These are phyloP conservation scores for Cryomyces antarcticus DNA, from an alignment of 495 filamentous ascomycete genomes.

Conservation along the genomic window DNA sequence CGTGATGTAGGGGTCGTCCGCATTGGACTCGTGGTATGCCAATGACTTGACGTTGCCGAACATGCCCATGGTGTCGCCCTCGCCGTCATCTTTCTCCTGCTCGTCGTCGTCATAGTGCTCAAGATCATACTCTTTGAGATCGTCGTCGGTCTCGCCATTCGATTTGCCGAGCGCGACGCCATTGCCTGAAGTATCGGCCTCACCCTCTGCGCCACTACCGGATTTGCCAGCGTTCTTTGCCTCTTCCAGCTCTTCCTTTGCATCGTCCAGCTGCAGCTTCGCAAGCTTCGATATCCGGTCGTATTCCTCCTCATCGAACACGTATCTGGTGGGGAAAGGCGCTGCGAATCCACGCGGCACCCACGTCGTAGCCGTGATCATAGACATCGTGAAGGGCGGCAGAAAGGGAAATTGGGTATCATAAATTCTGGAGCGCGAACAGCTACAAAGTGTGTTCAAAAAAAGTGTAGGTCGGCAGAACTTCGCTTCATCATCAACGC, in stretches of 20 bases:
- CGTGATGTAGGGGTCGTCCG: conserved; percentile 90
- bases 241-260: conserved; percentile 62
- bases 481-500: too few species aligned
- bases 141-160: conserved; percentile 46
- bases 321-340: conserved; percentile 73
- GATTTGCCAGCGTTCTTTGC: conserved; percentile 26
- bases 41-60: conserved; percentile 88
- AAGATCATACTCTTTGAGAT: conserved; percentile 85
- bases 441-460: too few species aligned
- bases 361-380: conserved; percentile 91
- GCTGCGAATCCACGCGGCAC: conserved; percentile 87
- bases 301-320: conserved; percentile 84
- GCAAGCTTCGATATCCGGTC: conserved; percentile 76
- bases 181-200: conserved; percentile 15
- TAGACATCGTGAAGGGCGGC: conserved; percentile 40
- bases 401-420: too few species aligned
- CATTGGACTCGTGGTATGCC: conserved; percentile 80
- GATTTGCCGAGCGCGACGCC: conserved; percentile 7
- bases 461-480: too few species aligned
- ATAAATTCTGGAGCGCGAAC: too few species aligned
- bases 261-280: conserved; percentile 80
- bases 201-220: conserved; percentile 10
- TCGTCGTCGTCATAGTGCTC: conserved; percentile 85
- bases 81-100: conserved; percentile 32
- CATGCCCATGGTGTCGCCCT: conserved; percentile 58